Evolutionary conservation across 495 filamentous ascomycete species (phyloP).

Genomic region (Cercophora samala): DNA sequence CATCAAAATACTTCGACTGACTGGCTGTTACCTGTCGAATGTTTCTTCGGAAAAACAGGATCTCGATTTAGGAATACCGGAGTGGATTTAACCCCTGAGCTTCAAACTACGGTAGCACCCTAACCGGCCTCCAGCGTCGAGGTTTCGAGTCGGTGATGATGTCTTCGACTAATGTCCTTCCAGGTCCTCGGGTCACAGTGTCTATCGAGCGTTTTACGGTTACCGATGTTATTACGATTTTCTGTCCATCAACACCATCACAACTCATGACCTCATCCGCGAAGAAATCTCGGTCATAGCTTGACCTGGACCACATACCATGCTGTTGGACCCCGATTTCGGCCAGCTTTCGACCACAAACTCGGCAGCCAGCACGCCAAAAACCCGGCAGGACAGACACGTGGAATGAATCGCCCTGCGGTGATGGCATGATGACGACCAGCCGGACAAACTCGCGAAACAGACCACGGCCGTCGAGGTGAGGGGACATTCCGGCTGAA

Average conservation of each 20-base stretch:
- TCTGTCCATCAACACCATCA: too few relatives aligned
- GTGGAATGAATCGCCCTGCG: not conserved
- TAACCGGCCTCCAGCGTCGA: too few relatives aligned
- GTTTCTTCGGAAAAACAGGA: too few relatives aligned
- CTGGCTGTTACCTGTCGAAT: too few relatives aligned
- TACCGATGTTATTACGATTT: too few relatives aligned
- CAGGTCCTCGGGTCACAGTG: not conserved
- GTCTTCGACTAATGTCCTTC: not conserved
- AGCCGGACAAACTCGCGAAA: not conserved
- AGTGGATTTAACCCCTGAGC: not conserved
- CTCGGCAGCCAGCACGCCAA: not conserved
- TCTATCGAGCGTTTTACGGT: too few relatives aligned
- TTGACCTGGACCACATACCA: too few relatives aligned
- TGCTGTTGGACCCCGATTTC: not conserved
- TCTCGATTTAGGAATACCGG: not conserved
- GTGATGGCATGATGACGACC: not conserved
- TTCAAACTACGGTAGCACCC: not conserved
- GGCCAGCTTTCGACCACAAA: not conserved
- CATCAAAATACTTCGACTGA: not conserved
- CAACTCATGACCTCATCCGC: too few relatives aligned
- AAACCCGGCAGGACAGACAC: not conserved
- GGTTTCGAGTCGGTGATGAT: not conserved
- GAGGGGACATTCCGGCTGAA: not conserved
- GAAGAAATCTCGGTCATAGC: too few relatives aligned
- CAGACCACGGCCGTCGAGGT: not conserved